These are phyloP conservation scores for Ceratocystis eucalypticola DNA, from an alignment of 2,329 filamentous ascomycete genomes.

Conservation along the genomic window DNA sequence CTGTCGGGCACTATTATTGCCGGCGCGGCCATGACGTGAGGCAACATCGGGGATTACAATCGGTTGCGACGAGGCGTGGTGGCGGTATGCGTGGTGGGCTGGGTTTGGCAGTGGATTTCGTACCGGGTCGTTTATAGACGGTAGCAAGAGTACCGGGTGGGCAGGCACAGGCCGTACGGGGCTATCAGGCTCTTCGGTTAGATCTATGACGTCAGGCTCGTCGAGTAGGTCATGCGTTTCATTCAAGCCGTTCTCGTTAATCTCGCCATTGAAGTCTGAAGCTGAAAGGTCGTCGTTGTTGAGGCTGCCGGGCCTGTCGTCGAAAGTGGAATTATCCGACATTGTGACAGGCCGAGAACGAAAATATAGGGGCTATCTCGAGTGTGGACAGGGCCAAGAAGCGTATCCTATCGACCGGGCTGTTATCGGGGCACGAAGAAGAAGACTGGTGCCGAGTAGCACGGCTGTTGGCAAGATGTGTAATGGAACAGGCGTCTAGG, in stretches of 20 bases:
- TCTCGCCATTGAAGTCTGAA: conserved; percentile 24
- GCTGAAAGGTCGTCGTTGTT: conserved; percentile 4
- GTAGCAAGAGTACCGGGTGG: background rate
- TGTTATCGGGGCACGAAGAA: background rate
- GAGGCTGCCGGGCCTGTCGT: background rate
- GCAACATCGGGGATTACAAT: background rate
- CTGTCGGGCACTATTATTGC: background rate
- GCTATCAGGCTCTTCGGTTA: conserved; percentile 39
- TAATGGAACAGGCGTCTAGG: background rate
- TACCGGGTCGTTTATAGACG: conserved; percentile 27
- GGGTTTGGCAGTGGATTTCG: conserved; percentile 32
- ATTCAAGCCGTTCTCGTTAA: conserved; percentile 24
- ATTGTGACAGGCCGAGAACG: background rate
- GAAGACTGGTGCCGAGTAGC: background rate
- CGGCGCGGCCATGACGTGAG: background rate
- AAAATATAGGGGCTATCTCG: background rate
- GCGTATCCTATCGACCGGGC: background rate
- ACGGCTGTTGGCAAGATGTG: background rate
- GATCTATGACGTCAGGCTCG: conserved; percentile 32
- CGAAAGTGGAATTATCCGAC: background rate
- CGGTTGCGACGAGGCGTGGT: background rate
- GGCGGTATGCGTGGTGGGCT: conserved; percentile 26
- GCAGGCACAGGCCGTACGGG: conserved; percentile 22
- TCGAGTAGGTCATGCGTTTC: conserved; percentile 12
- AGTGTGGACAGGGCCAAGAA: background rate